These are phyloP conservation scores for Globisporangium ultimum DNA, from an alignment of 352 stramenopile genomes.

Conservation along the genomic window DNA sequence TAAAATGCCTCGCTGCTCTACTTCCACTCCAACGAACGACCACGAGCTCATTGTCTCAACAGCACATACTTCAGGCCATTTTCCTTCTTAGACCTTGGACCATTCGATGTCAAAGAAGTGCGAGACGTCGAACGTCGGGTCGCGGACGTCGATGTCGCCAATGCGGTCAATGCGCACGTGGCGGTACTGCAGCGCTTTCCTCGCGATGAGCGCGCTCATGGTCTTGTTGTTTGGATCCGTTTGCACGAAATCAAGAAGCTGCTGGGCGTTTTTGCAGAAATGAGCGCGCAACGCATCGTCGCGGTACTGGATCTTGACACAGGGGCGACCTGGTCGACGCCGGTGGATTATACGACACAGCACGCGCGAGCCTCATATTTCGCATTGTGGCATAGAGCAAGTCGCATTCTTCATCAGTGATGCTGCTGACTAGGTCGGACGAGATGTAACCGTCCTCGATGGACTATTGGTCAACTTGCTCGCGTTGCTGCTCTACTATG, in stretches of 20 bases:
- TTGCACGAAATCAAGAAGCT: conserved; percentile 6
- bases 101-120: conserved; percentile 12
- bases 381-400: no score
- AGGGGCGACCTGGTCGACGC: neutral
- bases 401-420: no score
- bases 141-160: neutral
- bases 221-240: conserved; percentile 1
- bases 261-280: conserved; percentile 2
- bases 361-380: neutral
- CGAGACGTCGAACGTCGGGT: conserved; percentile 8
- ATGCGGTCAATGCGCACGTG: conserved; percentile 1
- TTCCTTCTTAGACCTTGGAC: conserved; percentile 4
- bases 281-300: conserved; percentile 5
- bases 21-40: no score
- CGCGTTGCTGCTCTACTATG: no score
- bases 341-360: neutral
- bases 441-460: no score
- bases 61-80: no score
- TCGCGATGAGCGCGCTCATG: conserved; percentile 8
- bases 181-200: conserved; percentile 10
- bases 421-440: no score
- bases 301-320: conserved; percentile 3
- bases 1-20: no score
- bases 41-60: no score
- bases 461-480: no score